A percentile compares a stretch with the other conserved stretches of the same genome.
Evolutionary conservation across 2,329 filamentous ascomycete species (phyloP).

Genomic region (Stromatinia cepivora): DNA sequence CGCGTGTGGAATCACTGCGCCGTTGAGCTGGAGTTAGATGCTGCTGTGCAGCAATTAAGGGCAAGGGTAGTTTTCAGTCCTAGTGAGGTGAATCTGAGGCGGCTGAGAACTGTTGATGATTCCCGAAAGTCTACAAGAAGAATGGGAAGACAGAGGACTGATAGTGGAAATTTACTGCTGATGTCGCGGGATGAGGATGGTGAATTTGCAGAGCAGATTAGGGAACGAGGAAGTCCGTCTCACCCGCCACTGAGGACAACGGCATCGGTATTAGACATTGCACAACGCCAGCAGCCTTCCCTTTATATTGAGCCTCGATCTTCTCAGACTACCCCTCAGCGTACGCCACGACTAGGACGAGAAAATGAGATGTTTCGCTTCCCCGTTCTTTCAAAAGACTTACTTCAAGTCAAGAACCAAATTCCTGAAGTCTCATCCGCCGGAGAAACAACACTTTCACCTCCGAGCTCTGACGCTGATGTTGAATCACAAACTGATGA

Average conservation of each 20-base stretch:
- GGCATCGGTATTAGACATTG: slow-evolving; percentile 29
- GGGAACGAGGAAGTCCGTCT: slow-evolving; percentile 25
- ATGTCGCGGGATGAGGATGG: slow-evolving; percentile 20
- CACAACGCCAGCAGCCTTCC: slow-evolving; percentile 25
- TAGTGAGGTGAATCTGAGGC: slow-evolving; percentile 39
- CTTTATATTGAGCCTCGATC: slow-evolving; percentile 25
- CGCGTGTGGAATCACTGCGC: slow-evolving; percentile 84
- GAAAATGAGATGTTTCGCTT: slow-evolving; percentile 28
- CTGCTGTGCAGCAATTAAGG: slow-evolving; percentile 67
- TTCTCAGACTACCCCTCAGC: slow-evolving; percentile 26
- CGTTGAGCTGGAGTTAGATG: slow-evolving; percentile 81
- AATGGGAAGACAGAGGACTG: slow-evolving; percentile 31
- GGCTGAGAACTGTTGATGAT: slow-evolving; percentile 32
- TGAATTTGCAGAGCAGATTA: slow-evolving; percentile 21
- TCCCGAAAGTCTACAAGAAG: slow-evolving; percentile 23
- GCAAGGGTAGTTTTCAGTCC: slow-evolving; percentile 54
- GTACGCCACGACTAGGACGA: slow-evolving; percentile 23
- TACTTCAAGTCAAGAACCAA: slow-evolving; percentile 25
- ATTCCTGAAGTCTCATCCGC: slow-evolving; percentile 35
- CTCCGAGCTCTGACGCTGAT: slow-evolving; percentile 36
- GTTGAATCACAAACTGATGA: slow-evolving; percentile 39
- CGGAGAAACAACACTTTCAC: slow-evolving; percentile 37
- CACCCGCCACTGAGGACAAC: slow-evolving; percentile 32
- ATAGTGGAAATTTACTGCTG: slow-evolving; percentile 29
- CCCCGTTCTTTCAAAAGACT: slow-evolving; percentile 18